phyloP scores from a whole-genome alignment of 768 basidiomycete species.

The Sistotremastrum niveocremeum region DNA sequence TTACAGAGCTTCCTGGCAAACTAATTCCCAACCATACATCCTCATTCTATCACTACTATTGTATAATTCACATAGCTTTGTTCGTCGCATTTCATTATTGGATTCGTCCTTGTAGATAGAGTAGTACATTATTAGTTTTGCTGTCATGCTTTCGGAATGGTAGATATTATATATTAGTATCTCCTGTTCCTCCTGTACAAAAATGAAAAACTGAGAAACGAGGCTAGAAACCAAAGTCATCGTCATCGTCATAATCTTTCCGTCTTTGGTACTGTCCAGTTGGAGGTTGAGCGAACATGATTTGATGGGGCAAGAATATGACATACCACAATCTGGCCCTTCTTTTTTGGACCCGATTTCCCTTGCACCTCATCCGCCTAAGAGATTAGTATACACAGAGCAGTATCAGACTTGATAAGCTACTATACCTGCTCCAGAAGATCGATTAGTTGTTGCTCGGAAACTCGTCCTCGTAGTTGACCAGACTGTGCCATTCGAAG shows the following conservation, averaged over 20 bases:
- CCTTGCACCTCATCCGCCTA: constrained; percentile 42
- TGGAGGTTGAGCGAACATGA: neutral
- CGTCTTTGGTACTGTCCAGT: constrained; percentile 43
- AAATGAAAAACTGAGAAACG: neutral
- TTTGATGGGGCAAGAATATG: too few relatives aligned
- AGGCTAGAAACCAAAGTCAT: constrained; percentile 30
- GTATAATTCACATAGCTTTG: constrained; percentile 5
- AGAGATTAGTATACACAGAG: neutral
- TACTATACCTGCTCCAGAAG: constrained; percentile 64
- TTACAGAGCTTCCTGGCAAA: constrained; percentile 68
- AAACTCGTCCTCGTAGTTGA: constrained; percentile 63
- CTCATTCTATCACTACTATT: constrained; percentile 12
- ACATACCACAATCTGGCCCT: constrained; percentile 5
- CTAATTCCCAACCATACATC: neutral
- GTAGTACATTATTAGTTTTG: neutral
- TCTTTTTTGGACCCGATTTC: constrained; percentile 28
- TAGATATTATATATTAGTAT: neutral
- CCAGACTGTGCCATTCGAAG: constrained; percentile 75
- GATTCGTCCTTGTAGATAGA: neutral
- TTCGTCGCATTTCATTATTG: constrained; percentile 3
- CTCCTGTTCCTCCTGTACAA: too few relatives aligned
- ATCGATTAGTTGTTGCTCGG: constrained; percentile 71
- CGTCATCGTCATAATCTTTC: constrained; percentile 54
- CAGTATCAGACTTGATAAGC: neutral
- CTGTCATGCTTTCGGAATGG: constrained; percentile 1